Conservation (phyloP, 352 stramenopile species). For the Phytophthora cryptogea region DNA sequence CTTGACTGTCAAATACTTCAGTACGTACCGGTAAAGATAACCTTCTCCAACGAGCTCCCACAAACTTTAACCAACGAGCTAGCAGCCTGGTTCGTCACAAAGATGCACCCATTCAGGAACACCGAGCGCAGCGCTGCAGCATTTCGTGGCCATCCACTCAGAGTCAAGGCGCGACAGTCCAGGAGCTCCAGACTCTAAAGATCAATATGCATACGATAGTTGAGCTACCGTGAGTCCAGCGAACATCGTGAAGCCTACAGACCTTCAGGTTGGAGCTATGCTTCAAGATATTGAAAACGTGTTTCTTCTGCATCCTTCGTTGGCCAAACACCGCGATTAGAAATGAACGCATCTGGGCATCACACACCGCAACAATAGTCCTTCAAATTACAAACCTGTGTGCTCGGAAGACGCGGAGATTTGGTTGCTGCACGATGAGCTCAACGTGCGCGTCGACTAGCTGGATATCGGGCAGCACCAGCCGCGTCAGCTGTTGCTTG, state of each 20-base stretch:
- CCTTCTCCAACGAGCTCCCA: constrained; percentile 38
- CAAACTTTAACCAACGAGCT: constrained; percentile 45
- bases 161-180: constrained; percentile 53
- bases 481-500: constrained; percentile 32
- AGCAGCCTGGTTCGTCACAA: constrained; percentile 47
- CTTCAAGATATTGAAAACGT: constrained; percentile 49
- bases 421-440: constrained; percentile 37
- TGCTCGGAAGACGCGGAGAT: constrained; percentile 50
- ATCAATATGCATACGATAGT: not conserved
- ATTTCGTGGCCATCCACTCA: constrained; percentile 48
- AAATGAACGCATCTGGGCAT: constrained; percentile 11
- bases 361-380: not conserved
- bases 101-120: constrained; percentile 56
- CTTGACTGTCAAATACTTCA: not conserved
- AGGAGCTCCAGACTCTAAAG: constrained; percentile 60
- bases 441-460: constrained; percentile 51
- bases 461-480: constrained; percentile 51
- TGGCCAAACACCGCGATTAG: constrained; percentile 15
- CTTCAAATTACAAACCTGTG: constrained; percentile 39
- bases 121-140: constrained; percentile 38
- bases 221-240: constrained; percentile 14
- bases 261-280: constrained; percentile 45
- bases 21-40: constrained; percentile 54
- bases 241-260: not conserved
- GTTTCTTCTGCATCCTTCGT: constrained; percentile 54